Evolutionary conservation across 371 early-diverging fungal genomes (phyloP), one percentile per base, ranked within the genome.

Genomic region (Mortierella sp.): DNA sequence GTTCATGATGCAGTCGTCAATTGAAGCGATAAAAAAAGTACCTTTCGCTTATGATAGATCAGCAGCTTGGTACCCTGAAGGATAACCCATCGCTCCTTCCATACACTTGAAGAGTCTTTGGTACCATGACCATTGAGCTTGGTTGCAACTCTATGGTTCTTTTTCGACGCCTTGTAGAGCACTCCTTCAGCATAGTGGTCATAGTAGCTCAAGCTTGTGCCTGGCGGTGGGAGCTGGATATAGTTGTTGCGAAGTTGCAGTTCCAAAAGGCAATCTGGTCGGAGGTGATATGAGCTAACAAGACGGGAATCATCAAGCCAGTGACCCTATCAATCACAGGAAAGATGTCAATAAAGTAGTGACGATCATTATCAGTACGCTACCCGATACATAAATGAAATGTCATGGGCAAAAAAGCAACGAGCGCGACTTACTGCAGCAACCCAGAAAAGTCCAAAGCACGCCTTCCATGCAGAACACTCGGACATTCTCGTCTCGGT

Each of bases 31-130:
- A 8, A 16, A 38, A 38, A 18, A 16, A 27, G 38, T 67, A 72
- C 73, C 61, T 67, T 72, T 27, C 51, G 54, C 39, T 67, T 72
- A 21, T 59, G 62, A 46, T 62, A 67, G 19, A 72, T 49, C 7
- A 59, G 28, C 39, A 72, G 47, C 2, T 38, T 67, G 28, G 26
- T 63, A 41, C 73, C 73, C n/a, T 67, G 73, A 3, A 72, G 60
- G 2, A 72, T 67, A 16, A 67, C 73, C 73, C 73, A 72, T 1
- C 73, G 62, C 21, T 63, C 67, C 23, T 72, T 72, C 73, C 73
- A 72, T 3, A 61, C 54, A 34, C 63, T 67, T 7, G 47, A 4
- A 0, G 30, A 57, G 16, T 65, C 65, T 13, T 50, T 70, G 41
- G 26, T 49, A 14, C 63, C 52, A 46, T 64, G 23, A 16, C 47